Base-by-base conservation (phyloP, 2,329 filamentous ascomycete species). In the Bipolaris sorokiniana region DNA sequence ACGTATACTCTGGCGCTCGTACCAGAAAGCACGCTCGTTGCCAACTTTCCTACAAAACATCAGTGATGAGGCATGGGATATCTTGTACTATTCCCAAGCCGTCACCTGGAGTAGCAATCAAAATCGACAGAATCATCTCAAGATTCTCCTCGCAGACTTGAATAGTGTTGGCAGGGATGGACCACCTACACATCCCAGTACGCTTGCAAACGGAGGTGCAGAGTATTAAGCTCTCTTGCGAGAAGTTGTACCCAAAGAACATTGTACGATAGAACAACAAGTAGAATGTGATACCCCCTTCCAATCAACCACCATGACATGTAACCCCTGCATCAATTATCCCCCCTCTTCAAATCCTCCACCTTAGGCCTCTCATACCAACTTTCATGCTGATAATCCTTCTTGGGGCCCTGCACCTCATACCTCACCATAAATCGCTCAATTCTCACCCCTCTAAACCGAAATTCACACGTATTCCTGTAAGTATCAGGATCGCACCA, bases 401-500 rank as follows among this genome's bases (percentile, higher is more conserved):
- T 92, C 71, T 86, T 86, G 2, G 89, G 90, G 0, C 90, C 90
- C 23, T 83, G 85, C 1, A 92, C 90, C 1, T 80, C 81, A 65
- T 91, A 91, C 50, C 79, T 82, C 42, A 90, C 79, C 28, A 75
- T 56, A 33, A 73, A 72, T 5, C 44, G 58, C 7, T 70, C 51
- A 48, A 73, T 42, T n/a, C 51, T 62, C n/a, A 65, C 62, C 7
- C 66, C 70, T 7, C 56, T 45, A 23, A 73, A 89, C 7, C 74
- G 75, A 74, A 93, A 93, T 59, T 86, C 82, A 72, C 91, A 92
- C 42, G 80, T 78, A 38, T 90, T 88, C 54, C 89, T 81, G 68
- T 92, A 92, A 62, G 86, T 86, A 67, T 93, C 90, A 23, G 89
- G 82, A 20, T 87, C 82, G 70, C 90, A 92, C 18, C 91, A 76